phyloP scores from a whole-genome alignment of 2,329 filamentous ascomycete genomes.

The Colletotrichum scovillei region DNA sequence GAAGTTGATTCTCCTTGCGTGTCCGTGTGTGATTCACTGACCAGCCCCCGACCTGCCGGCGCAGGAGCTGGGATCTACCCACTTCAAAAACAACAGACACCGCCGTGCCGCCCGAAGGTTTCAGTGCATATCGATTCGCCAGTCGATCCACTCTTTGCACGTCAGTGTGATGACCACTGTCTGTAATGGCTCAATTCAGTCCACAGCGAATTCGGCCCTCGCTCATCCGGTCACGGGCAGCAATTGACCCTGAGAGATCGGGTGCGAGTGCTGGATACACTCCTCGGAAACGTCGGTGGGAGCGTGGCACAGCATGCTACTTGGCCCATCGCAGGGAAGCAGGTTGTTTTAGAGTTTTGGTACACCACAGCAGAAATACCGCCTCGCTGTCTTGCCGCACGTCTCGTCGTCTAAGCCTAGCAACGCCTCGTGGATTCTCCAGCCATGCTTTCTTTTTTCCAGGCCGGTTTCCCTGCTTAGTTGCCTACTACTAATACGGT shows the following conservation, averaged over 20 bases:
- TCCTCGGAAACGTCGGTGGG: neutral
- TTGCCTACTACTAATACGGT: neutral
- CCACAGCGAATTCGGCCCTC: neutral
- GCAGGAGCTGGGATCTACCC: conserved; percentile 30
- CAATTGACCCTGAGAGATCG: neutral
- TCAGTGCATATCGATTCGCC: conserved; percentile 23
- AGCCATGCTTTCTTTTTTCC: conserved; percentile 33
- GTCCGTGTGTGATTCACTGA: conserved; percentile 30
- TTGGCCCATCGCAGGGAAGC: conserved; percentile 13
- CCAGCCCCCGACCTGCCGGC: conserved; percentile 8
- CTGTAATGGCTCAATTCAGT: conserved; percentile 7
- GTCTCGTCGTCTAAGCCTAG: conserved; percentile 26
- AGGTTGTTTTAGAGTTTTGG: conserved; percentile 34
- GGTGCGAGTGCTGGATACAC: neutral
- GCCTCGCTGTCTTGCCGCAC: conserved; percentile 6
- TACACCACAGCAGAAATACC: conserved; percentile 8
- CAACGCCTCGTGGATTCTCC: conserved; percentile 25
- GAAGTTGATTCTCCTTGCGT: conserved; percentile 22
- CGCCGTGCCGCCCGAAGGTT: conserved; percentile 27
- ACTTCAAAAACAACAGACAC: conserved; percentile 11
- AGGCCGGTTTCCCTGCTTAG: neutral
- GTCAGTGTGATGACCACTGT: conserved; percentile 28
- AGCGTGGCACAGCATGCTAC: neutral
- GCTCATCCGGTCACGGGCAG: neutral
- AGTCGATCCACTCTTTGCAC: conserved; percentile 28